Conservation (phyloP, 495 filamentous ascomycete genomes). For the Hypoxylon subgilvum region DNA sequence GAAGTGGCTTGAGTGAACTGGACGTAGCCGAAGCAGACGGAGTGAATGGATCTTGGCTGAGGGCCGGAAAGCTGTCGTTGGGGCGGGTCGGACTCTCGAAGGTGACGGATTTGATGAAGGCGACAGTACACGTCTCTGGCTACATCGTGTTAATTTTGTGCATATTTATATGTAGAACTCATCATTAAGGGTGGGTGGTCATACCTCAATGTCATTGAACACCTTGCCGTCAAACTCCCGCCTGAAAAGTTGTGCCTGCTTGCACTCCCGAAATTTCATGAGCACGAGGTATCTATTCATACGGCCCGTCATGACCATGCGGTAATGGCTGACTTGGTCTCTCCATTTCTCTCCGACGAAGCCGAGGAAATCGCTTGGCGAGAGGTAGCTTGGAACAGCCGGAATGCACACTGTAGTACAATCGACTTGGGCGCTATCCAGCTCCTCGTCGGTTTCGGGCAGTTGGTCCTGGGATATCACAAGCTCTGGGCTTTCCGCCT, state of each 20-base stretch:
- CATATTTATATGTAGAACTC: slow-evolving; percentile 1
- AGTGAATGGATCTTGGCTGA: slow-evolving; percentile 70
- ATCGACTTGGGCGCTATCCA: slow-evolving; percentile 58
- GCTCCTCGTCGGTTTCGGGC: slow-evolving; percentile 40
- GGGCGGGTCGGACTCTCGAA: slow-evolving; percentile 56
- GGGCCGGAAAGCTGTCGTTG: slow-evolving; percentile 60
- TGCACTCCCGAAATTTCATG: slow-evolving; percentile 87
- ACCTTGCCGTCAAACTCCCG: slow-evolving; percentile 91
- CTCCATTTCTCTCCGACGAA: slow-evolving; percentile 90
- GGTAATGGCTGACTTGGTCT: slow-evolving; percentile 88
- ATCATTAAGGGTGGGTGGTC: slow-evolving; percentile 34
- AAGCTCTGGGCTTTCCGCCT: slow-evolving; percentile 69
- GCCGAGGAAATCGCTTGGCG: slow-evolving; percentile 86
- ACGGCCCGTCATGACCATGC: slow-evolving; percentile 88
- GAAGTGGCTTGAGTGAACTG: slow-evolving; percentile 77
- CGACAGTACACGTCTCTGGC: slow-evolving; percentile 96
- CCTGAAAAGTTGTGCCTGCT: slow-evolving; percentile 78
- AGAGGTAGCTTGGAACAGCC: slow-evolving; percentile 92
- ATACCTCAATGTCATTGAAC: slow-evolving; percentile 91
- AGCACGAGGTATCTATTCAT: slow-evolving; percentile 95
- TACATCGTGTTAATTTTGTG: slow-evolving; percentile 46
- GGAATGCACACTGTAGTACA: slow-evolving; percentile 93
- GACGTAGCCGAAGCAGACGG: slow-evolving; percentile 56
- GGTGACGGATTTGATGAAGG: slow-evolving; percentile 89
- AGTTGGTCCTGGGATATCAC: slow-evolving; percentile 30